A percentile compares a stretch with the other conserved stretches of the same genome.
Evolutionary conservation across 345 rosid species (phyloP).

Genomic region (Cardiospermum halicacabum): DNA sequence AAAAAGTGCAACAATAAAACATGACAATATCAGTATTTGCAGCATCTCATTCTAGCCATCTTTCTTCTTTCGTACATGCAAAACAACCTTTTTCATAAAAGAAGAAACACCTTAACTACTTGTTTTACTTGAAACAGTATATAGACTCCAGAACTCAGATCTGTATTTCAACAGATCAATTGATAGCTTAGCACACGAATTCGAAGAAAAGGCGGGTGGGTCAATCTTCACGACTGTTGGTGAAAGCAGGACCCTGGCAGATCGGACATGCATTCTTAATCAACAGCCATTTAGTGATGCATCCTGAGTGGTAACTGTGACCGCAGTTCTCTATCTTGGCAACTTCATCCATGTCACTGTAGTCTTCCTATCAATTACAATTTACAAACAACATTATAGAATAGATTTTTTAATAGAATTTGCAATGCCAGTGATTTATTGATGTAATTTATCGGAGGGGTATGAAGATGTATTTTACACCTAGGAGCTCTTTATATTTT

Average conservation of each 20-base stretch:
- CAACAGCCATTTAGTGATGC: conserved; percentile 33
- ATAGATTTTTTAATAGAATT: too few relatives aligned
- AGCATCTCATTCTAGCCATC: too few relatives aligned
- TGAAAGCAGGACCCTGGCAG: conserved; percentile 29
- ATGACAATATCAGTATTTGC: too few relatives aligned
- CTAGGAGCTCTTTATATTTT: neutral
- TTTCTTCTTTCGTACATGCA: too few relatives aligned
- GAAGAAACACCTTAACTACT: too few relatives aligned
- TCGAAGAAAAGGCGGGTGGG: neutral
- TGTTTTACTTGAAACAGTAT: neutral
- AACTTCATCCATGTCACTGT: conserved; percentile 16
- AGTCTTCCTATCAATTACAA: conserved; percentile 27
- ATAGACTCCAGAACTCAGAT: neutral
- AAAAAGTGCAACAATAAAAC: too few relatives aligned
- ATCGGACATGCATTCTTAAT: conserved; percentile 38
- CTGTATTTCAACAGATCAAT: neutral
- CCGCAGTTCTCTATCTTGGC: conserved; percentile 27
- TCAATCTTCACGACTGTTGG: neutral
- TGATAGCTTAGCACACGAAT: neutral
- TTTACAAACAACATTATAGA: neutral
- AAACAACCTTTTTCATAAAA: too few relatives aligned
- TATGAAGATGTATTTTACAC: neutral
- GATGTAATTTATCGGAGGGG: neutral
- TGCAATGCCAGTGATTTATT: too few relatives aligned
- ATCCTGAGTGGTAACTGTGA: conserved; percentile 27